Evolutionary conservation across 2,329 filamentous ascomycete species (phyloP).

Genomic region (Pseudogymnoascus sp.): DNA sequence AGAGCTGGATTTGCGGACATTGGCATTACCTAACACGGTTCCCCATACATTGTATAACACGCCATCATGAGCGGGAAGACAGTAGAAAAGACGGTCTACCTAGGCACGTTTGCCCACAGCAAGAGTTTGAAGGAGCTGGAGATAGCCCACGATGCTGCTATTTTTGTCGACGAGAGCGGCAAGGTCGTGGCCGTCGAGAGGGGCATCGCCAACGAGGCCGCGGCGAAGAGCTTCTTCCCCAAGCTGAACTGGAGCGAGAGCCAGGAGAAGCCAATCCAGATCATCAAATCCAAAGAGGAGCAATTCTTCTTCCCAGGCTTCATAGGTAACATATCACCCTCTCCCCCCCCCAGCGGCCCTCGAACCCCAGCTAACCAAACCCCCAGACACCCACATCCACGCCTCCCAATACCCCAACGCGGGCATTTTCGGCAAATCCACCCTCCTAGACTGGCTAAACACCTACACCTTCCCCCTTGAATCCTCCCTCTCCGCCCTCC

Average conservation of each 20-base stretch:
- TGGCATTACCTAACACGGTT: background rate
- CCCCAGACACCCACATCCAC: constrained; percentile 83
- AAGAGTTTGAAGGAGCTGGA: constrained; percentile 39
- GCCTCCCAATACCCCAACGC: constrained; percentile 91
- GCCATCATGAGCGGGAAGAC: constrained; percentile 13
- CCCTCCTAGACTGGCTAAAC: constrained; percentile 85
- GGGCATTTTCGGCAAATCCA: constrained; percentile 88
- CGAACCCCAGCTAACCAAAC: constrained; percentile 18
- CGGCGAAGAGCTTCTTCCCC: constrained; percentile 26
- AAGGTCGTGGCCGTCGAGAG: constrained; percentile 34
- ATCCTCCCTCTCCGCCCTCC: constrained; percentile 56
- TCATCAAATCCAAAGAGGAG: constrained; percentile 29
- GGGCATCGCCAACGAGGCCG: constrained; percentile 24
- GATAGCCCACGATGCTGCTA: constrained; percentile 36
- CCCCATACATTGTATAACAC: background rate
- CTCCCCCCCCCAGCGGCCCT: background rate
- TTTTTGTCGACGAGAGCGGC: constrained; percentile 43
- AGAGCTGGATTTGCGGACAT: background rate
- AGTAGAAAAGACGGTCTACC: constrained; percentile 36
- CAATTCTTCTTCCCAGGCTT: constrained; percentile 82
- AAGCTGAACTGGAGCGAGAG: constrained; percentile 23
- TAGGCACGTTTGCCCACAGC: constrained; percentile 54
- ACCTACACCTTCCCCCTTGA: constrained; percentile 95
- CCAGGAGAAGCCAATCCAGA: background rate
- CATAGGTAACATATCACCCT: constrained; percentile 46